A percentile compares a stretch with the other conserved stretches of the same genome.
Evolutionary conservation across 495 filamentous ascomycete species (phyloP).

Genomic region (Friedmanniomyces endolithicus): DNA sequence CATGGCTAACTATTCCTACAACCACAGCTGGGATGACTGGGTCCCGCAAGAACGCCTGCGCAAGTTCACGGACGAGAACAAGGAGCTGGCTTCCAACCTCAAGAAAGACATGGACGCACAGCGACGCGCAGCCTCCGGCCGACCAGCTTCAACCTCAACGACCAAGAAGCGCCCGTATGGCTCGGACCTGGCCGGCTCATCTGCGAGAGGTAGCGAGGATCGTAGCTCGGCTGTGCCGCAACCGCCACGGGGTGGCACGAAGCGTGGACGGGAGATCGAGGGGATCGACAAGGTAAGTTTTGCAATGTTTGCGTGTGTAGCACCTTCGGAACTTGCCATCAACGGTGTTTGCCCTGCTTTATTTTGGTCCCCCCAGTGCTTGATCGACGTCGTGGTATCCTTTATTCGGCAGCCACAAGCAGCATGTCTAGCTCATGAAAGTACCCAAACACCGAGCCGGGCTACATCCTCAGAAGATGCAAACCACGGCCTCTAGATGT

Average conservation of each 20-base stretch:
- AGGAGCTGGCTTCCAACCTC: constrained; percentile 61
- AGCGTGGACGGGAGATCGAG: constrained; percentile 67
- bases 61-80: constrained; percentile 89
- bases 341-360: not conserved
- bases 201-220: constrained; percentile 77
- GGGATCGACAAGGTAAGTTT: constrained; percentile 62
- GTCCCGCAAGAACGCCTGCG: constrained; percentile 86
- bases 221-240: constrained; percentile 50
- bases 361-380: not conserved
- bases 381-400: no score
- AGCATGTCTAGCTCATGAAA: no score
- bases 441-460: no score
- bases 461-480: no score
- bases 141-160: constrained; percentile 27
- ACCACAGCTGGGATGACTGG: constrained; percentile 88
- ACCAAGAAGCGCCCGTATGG: constrained; percentile 51
- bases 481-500: no score
- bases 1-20: not conserved
- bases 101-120: constrained; percentile 45
- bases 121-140: constrained; percentile 22
- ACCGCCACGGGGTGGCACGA: constrained; percentile 51
- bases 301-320: constrained; percentile 9
- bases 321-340: not conserved
- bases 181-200: constrained; percentile 55
- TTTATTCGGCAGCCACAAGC: no score